A percentile compares a stretch with the other conserved stretches of the same genome.
phyloP scores from a whole-genome alignment of 129 eudicot genomes.

The Artemisia tridentata region DNA sequence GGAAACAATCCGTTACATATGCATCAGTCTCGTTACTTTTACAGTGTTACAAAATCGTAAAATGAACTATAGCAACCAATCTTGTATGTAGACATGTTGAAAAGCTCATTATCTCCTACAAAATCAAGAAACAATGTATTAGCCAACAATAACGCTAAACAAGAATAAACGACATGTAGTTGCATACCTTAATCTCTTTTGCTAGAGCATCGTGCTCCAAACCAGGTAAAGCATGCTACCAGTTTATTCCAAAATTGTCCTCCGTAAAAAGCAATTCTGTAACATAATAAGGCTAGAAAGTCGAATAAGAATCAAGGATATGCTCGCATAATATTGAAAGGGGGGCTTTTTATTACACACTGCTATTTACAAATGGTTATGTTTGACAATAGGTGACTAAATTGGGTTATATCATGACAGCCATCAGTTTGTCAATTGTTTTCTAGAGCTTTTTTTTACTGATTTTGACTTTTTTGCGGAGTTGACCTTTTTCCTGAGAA shows the following conservation, averaged over 20 bases:
- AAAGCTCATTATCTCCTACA: slow-evolving; percentile 4
- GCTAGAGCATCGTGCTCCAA: slow-evolving; percentile 20
- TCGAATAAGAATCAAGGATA: slow-evolving; percentile 28
- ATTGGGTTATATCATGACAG: too few species aligned
- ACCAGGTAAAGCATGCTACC: slow-evolving; percentile 12
- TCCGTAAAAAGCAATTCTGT: slow-evolving; percentile 38
- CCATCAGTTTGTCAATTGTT: too few species aligned
- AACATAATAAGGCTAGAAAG: slow-evolving; percentile 32
- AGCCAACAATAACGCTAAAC: neutral
- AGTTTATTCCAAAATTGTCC: slow-evolving; percentile 37
- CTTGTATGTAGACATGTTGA: neutral
- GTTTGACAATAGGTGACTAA: too few species aligned
- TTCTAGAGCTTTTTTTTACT: too few species aligned
- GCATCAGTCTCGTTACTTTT: neutral
- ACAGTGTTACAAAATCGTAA: slow-evolving; percentile 18
- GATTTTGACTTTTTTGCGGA: too few species aligned
- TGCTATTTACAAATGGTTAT: too few species aligned
- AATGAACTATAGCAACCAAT: slow-evolving; percentile 2
- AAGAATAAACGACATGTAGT: neutral
- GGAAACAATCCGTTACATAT: neutral
- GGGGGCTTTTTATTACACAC: too few species aligned
- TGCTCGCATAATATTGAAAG: neutral
- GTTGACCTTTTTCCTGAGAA: too few species aligned
- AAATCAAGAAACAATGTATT: slow-evolving; percentile 2
- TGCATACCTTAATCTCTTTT: slow-evolving; percentile 28